Evolutionary conservation across 192 early-diverging fungal species (phyloP).

Genomic region (Geranomyces variabilis): DNA sequence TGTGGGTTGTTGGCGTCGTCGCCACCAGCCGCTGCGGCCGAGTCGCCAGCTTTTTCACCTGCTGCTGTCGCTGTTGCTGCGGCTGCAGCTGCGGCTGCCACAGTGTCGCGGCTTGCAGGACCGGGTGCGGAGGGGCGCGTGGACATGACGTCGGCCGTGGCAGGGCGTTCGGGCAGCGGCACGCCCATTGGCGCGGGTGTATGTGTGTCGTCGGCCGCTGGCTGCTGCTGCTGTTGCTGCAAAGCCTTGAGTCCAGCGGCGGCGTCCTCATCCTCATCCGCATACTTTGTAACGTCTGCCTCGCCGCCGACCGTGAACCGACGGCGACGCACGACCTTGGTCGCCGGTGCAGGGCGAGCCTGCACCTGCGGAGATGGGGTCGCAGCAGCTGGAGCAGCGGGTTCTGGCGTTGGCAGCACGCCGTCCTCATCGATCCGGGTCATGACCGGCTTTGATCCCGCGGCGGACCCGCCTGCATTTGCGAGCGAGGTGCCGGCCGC

Average conservation of each 20-base stretch:
- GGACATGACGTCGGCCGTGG: constrained; percentile 6
- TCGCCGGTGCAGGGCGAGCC: not conserved
- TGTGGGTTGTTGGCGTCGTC: constrained; percentile 10
- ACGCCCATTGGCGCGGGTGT: constrained; percentile 36
- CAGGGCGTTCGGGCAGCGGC: constrained; percentile 29
- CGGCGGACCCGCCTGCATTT: not conserved
- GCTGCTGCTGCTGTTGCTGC: constrained; percentile 8
- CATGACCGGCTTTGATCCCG: constrained; percentile 39
- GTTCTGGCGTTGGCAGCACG: constrained; percentile 31
- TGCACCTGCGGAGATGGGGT: not conserved
- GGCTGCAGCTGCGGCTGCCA: not conserved
- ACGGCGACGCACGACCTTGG: constrained; percentile 27
- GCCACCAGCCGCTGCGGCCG: not conserved
- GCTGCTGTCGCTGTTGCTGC: not conserved
- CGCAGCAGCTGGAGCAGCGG: constrained; percentile 12
- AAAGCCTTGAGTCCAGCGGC: constrained; percentile 43
- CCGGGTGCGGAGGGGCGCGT: too few relatives aligned
- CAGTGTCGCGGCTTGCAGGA: not conserved
- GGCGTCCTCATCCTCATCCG: constrained; percentile 49
- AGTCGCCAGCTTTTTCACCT: not conserved
- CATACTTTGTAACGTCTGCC: constrained; percentile 48
- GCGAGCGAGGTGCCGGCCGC: not conserved
- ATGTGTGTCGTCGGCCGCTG: constrained; percentile 20
- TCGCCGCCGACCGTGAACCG: constrained; percentile 57
- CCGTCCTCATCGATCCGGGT: constrained; percentile 47